phyloP scores from a whole-genome alignment of 75 land plant species.

The Picea sitchensis region DNA sequence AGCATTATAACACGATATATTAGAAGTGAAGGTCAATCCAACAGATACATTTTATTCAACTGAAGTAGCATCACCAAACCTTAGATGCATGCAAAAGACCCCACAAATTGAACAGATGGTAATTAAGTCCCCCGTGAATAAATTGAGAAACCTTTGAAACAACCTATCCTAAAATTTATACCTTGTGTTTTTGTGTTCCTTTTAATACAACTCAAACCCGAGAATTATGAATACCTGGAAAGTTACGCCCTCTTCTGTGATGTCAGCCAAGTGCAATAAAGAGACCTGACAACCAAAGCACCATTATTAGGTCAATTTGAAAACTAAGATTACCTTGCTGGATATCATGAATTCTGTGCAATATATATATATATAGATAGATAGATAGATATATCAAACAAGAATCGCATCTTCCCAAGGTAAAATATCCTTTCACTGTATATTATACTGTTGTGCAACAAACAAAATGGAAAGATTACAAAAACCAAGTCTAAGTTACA shows the following conservation, averaged over 20 bases:
- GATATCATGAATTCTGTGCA: background rate
- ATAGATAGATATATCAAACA: background rate
- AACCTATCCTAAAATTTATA: background rate
- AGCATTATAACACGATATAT: background rate
- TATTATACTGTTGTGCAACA: background rate
- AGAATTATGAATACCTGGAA: constrained; percentile 70
- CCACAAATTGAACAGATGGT: background rate
- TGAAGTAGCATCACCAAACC: background rate
- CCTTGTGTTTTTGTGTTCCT: background rate
- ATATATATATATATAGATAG: background rate
- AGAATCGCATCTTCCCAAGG: background rate
- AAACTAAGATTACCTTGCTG: background rate
- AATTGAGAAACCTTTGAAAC: background rate
- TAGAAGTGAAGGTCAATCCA: too few relatives aligned
- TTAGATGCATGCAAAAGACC: background rate
- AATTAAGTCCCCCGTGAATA: background rate
- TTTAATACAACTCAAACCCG: background rate
- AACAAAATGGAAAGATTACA: too few relatives aligned
- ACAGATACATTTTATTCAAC: background rate
- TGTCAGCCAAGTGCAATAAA: constrained; percentile 93
- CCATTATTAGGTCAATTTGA: background rate
- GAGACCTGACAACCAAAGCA: constrained; percentile 60
- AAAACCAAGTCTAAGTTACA: too few relatives aligned
- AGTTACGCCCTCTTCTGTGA: constrained; percentile 98
- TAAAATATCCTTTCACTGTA: background rate